Percentiles rank a stretch among this genome's conserved stretches.
phyloP scores from a whole-genome alignment of 176 grass and related monocot species.

The Hsuehochloa calcarea region DNA sequence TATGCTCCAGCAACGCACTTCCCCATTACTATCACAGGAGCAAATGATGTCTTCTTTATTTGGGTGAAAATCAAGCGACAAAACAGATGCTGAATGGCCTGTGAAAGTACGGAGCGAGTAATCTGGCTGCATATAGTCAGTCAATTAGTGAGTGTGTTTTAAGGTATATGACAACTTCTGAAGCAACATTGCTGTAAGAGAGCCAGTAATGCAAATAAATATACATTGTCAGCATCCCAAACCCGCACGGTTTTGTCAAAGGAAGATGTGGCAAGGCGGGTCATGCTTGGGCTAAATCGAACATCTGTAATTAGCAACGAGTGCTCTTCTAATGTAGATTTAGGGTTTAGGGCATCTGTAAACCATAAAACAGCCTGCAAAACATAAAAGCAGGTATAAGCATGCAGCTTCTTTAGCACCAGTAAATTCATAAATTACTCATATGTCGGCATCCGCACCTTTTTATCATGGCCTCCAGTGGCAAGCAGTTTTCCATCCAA shows the following conservation, averaged over 20 bases:
- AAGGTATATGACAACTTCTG: background rate
- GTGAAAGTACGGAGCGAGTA: conserved; percentile 98
- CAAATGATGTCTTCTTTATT: conserved; percentile 99
- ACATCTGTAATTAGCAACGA: conserved; percentile 84
- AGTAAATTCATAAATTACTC: background rate
- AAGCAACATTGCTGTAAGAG: background rate
- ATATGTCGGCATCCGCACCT: conserved; percentile 41
- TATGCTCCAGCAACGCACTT: conserved; percentile 97
- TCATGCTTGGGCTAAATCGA: conserved; percentile 92
- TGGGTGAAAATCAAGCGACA: conserved; percentile 95
- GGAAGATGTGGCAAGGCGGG: conserved; percentile 89
- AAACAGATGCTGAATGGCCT: conserved; percentile 86
- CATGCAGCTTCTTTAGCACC: conserved; percentile 3
- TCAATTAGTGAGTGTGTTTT: conserved; percentile 2
- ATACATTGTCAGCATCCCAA: conserved; percentile 99
- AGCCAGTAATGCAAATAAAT: background rate
- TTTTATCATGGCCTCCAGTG: conserved; percentile 98
- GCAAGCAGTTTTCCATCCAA: conserved; percentile 96
- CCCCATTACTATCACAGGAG: conserved; percentile 85
- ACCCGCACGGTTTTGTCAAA: conserved; percentile 96
- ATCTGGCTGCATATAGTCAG: conserved; percentile 63
- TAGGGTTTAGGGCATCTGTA: conserved; percentile 71
- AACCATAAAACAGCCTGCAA: conserved; percentile 78
- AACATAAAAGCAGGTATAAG: background rate
- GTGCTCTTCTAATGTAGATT: conserved; percentile 81